Evolutionary conservation across 495 filamentous ascomycete genomes (phyloP).

Genomic region (Thermothielavioides terrestris): DNA sequence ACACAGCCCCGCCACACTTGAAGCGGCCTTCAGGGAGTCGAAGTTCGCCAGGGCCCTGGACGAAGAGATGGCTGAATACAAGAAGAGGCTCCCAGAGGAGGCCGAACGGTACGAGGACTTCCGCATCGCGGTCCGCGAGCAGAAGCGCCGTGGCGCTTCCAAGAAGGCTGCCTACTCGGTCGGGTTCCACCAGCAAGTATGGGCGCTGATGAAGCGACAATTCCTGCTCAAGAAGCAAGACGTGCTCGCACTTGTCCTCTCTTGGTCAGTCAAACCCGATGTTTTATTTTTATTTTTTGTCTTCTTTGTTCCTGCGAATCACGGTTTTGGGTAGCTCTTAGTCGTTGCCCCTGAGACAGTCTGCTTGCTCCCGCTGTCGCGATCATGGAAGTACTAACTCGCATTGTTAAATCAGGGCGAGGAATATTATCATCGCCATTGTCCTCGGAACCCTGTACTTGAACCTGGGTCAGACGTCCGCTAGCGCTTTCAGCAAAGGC

Average conservation of each 20-base stretch:
- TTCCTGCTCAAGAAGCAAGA: constrained; percentile 81
- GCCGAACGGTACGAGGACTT: constrained; percentile 66
- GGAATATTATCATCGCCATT: constrained; percentile 66
- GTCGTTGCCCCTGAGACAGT: too few relatives aligned
- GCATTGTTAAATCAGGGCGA: too few relatives aligned
- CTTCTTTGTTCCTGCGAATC: too few relatives aligned
- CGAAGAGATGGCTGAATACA: constrained; percentile 61
- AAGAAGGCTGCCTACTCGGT: constrained; percentile 71
- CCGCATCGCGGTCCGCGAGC: constrained; percentile 62
- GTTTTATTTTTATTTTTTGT: too few relatives aligned
- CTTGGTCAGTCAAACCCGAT: too few relatives aligned
- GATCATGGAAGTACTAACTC: too few relatives aligned
- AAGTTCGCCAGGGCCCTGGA: constrained; percentile 46
- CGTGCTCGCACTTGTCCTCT: constrained; percentile 62
- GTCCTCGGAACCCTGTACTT: constrained; percentile 73
- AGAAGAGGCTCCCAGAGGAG: constrained; percentile 48
- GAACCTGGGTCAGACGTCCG: constrained; percentile 53
- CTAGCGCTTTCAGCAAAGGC: constrained; percentile 67
- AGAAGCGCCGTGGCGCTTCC: constrained; percentile 59
- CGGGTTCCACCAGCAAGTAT: constrained; percentile 69
- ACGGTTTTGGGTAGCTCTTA: too few relatives aligned
- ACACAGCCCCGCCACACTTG: constrained; percentile 53
- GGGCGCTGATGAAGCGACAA: constrained; percentile 74
- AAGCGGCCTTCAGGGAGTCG: constrained; percentile 60
- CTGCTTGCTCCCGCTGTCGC: too few relatives aligned